Percentiles rank a stretch among this genome's conserved stretches.
Evolutionary conservation across 75 land plant genomes (phyloP).

Genomic region (Cryptomeria japonica): DNA sequence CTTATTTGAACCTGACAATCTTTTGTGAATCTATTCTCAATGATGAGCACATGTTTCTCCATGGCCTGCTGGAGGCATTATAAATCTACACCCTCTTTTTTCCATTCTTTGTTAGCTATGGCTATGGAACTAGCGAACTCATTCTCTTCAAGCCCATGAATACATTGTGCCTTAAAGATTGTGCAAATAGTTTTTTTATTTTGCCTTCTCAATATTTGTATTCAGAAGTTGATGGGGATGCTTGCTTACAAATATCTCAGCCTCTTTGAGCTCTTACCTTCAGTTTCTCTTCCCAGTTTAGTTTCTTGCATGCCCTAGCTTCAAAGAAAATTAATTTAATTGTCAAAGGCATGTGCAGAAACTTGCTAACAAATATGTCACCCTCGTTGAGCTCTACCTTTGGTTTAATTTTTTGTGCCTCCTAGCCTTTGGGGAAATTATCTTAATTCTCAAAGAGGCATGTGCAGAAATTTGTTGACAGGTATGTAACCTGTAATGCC

Average conservation of each 20-base stretch:
- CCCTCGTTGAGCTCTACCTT: background rate
- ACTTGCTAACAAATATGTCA: background rate
- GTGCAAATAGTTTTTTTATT: background rate
- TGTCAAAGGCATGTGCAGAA: background rate
- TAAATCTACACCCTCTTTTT: background rate
- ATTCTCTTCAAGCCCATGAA: background rate
- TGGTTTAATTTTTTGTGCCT: background rate
- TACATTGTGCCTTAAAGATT: background rate
- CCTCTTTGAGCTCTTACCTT: background rate
- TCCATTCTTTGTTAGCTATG: background rate
- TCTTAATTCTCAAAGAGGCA: slow-evolving; percentile 1
- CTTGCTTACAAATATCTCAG: background rate
- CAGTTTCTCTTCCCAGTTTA: background rate
- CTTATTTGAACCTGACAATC: background rate
- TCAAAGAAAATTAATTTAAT: background rate
- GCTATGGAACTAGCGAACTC: background rate
- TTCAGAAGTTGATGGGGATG: background rate
- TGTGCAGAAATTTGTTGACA: background rate
- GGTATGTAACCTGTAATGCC: too few relatives aligned
- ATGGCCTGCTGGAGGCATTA: background rate
- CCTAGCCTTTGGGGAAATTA: background rate
- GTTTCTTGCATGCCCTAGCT: background rate
- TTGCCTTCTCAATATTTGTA: background rate
- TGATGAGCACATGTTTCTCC: background rate
- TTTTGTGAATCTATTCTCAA: too few relatives aligned